Percentiles rank a stretch among this genome's conserved stretches.
Evolutionary conservation across 805 yeast genomes (phyloP).

Genomic region (Kluyveromyces aestuarii): DNA sequence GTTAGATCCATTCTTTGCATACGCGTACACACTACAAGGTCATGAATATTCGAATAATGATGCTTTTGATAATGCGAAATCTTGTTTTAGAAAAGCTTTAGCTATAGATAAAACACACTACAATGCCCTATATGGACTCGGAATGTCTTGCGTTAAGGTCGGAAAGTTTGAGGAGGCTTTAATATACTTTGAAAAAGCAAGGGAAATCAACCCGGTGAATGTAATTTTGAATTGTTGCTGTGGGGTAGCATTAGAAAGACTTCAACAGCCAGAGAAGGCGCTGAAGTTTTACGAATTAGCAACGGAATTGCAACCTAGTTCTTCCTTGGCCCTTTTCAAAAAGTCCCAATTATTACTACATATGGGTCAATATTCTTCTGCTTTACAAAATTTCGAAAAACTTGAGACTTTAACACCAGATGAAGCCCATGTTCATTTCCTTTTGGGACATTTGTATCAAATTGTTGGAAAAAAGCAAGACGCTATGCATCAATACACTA

Average conservation of each 20-base stretch:
- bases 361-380: constrained; percentile 61
- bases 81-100: constrained; percentile 71
- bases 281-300: constrained; percentile 77
- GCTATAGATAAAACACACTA: constrained; percentile 74
- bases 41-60: constrained; percentile 86
- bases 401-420: constrained; percentile 78
- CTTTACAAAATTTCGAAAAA: constrained; percentile 65
- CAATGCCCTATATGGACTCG: constrained; percentile 92
- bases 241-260: constrained; percentile 83
- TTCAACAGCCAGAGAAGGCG: constrained; percentile 61
- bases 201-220: constrained; percentile 82
- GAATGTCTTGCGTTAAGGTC: constrained; percentile 81
- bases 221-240: constrained; percentile 85
- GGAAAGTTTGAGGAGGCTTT: constrained; percentile 83
- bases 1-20: constrained; percentile 61
- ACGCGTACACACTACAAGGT: constrained; percentile 88
- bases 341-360: constrained; percentile 74
- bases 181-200: constrained; percentile 78
- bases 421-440: constrained; percentile 87
- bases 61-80: constrained; percentile 81
- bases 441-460: constrained; percentile 80
- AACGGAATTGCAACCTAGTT: constrained; percentile 70
- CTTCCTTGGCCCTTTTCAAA: constrained; percentile 80
- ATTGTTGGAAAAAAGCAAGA: constrained; percentile 60
- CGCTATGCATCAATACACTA: constrained; percentile 80